Base-by-base conservation (phyloP, 306 rosid genomes). In the Oxytropis ochrocephala region DNA sequence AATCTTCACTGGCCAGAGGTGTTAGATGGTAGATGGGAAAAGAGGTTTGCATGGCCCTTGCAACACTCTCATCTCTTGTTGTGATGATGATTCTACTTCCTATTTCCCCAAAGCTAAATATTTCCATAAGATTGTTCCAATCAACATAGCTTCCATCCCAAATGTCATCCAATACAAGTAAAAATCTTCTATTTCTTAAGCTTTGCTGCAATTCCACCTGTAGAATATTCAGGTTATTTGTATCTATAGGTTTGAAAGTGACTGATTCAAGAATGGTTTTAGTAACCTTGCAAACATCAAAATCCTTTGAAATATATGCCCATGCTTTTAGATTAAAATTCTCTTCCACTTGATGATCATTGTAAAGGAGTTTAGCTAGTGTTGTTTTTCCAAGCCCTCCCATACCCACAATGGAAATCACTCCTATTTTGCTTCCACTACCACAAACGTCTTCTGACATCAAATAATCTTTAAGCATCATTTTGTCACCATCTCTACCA, bases 111-210 rank as follows among this genome's bases (percentile, higher is more conserved):
- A 4, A 11, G 7, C 16, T 42, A 12, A 63, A 63, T 4, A 41
- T 12, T 3, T 8, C 56, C 72, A 43, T 70, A 2, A 75, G 63
- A 12, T 70, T 66, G 42, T 77, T 79, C 85, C 85, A 84, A 13
- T 77, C 74, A 29, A 35, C 32, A 50, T 75, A 77, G 57, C 75
- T 80, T 42, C 74, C 67, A 55, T 39, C 60, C 85, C 85, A 84
- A 21, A 80, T 67, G 54, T 84, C 83, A 67, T 84, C 88, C 36
- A 84, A 56, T 17, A 77, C 83, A 41, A 80, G 71, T 67, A 84
- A 60, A 66, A 65, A 77, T 24, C 70, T 84, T 73, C 13, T 74
- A 5, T 71, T 62, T 1, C 8, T 39, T 51, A 84, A 42, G 3
- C 62, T 70, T 36, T 74, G 44, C 29, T 47, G 71, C 46, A 65